Conservation (phyloP, 2,329 filamentous ascomycete genomes). For the Hymenoscyphus scutula region DNA sequence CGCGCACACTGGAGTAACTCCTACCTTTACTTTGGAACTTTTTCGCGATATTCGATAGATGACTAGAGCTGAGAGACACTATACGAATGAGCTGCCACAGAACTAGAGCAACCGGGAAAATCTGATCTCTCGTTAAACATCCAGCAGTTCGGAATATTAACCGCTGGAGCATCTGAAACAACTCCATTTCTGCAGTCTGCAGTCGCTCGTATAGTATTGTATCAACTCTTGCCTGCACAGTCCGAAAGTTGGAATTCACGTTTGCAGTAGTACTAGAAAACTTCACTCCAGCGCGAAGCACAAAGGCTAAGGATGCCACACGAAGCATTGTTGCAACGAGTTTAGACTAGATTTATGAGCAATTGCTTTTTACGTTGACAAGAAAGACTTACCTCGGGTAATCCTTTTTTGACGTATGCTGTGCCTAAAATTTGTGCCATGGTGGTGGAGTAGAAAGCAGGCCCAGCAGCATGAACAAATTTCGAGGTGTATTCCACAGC, state of each 20-base stretch:
- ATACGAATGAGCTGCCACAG: conserved; percentile 30
- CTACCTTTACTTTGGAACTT: conserved; percentile 20
- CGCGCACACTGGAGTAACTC: not conserved
- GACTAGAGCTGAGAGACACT: conserved; percentile 23
- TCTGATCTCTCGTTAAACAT: conserved; percentile 24
- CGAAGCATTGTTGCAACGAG: conserved; percentile 27
- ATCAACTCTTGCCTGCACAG: conserved; percentile 29
- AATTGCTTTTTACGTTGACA: not conserved
- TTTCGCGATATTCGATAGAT: conserved; percentile 23
- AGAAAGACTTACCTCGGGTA: conserved; percentile 24
- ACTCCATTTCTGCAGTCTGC: conserved; percentile 23
- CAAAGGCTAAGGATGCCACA: conserved; percentile 25
- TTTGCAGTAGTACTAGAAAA: conserved; percentile 9
- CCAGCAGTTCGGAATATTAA: conserved; percentile 31
- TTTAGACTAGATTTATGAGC: conserved; percentile 19
- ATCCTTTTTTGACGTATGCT: conserved; percentile 26
- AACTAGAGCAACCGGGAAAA: conserved; percentile 30
- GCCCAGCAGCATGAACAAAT: conserved; percentile 27
- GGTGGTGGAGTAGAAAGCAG: conserved; percentile 26
- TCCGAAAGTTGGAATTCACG: conserved; percentile 17
- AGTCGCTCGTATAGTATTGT: conserved; percentile 31
- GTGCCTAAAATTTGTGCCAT: conserved; percentile 28
- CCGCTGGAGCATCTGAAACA: conserved; percentile 27
- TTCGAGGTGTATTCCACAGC: conserved; percentile 29
- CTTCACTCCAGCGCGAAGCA: conserved; percentile 28